Evolutionary conservation across 1,139 yeast genomes (phyloP).

Genomic region (Candida sp.): DNA sequence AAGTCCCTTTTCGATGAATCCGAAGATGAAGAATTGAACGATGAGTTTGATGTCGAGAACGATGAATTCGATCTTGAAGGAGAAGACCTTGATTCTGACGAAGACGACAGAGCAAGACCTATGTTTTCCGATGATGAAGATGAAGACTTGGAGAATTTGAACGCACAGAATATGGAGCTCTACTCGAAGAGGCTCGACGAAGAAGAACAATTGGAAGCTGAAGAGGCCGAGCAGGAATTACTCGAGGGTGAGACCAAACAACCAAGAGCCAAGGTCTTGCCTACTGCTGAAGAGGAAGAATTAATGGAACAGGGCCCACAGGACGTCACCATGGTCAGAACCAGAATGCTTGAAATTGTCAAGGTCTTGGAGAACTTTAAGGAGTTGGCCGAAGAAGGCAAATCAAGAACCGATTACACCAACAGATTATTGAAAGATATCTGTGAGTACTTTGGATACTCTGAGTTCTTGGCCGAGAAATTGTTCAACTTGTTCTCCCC

Average conservation of each 20-base stretch:
- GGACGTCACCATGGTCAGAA: slow-evolving; percentile 83
- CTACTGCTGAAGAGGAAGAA: slow-evolving; percentile 59
- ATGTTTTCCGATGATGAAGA: slow-evolving; percentile 85
- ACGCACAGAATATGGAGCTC: slow-evolving; percentile 89
- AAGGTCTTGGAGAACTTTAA: slow-evolving; percentile 95
- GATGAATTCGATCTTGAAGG: slow-evolving; percentile 64
- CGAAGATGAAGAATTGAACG: slow-evolving; percentile 29
- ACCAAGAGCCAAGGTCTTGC: slow-evolving; percentile 75
- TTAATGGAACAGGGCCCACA: slow-evolving; percentile 55
- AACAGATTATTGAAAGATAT: slow-evolving; percentile 83
- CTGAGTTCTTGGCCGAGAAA: slow-evolving; percentile 93
- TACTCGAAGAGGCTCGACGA: slow-evolving; percentile 71
- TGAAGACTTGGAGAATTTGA: slow-evolving; percentile 77
- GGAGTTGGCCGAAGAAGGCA: slow-evolving; percentile 83
- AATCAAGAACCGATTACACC: slow-evolving; percentile 81
- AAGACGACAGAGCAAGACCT: slow-evolving; percentile 63
- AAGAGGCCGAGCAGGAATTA: slow-evolving; percentile 79
- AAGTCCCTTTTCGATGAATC: slow-evolving; percentile 81
- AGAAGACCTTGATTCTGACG: slow-evolving; percentile 60
- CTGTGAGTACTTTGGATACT: slow-evolving; percentile 95
- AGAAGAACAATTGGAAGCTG: slow-evolving; percentile 73
- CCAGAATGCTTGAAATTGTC: slow-evolving; percentile 94
- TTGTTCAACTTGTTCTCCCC: slow-evolving; percentile 91
- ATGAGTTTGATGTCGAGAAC: slow-evolving; percentile 37
- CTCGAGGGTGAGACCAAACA: slow-evolving; percentile 61